These are phyloP conservation scores for Aspergillus phoenicis DNA, from an alignment of 2,329 filamentous ascomycete genomes.

Conservation along the genomic window DNA sequence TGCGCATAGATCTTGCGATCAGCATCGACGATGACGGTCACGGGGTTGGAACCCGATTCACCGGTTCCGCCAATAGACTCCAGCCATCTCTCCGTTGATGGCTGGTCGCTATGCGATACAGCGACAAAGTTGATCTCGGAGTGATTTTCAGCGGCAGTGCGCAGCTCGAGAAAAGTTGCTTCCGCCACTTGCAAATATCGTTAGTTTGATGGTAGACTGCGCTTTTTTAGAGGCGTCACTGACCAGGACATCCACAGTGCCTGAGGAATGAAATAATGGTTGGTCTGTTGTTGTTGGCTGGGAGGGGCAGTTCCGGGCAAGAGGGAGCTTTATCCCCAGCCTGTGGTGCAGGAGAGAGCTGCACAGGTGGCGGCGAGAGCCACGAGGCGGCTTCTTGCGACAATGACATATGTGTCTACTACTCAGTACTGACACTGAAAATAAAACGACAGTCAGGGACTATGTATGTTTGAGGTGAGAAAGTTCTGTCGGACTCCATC, in stretches of 20 bases:
- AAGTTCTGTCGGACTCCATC: too few relatives aligned
- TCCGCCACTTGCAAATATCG: neutral
- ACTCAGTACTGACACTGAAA: too few relatives aligned
- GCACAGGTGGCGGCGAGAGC: neutral
- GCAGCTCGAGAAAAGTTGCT: neutral
- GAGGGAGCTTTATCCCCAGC: neutral
- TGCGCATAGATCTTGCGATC: slow-evolving; percentile 4
- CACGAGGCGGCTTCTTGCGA: slow-evolving; percentile 5
- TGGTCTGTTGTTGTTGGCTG: neutral
- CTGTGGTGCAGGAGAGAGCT: neutral
- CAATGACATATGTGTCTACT: neutral
- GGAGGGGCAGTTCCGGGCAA: neutral
- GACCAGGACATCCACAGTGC: slow-evolving; percentile 12
- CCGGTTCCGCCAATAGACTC: neutral
- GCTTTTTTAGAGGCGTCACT: neutral
- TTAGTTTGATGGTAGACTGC: neutral
- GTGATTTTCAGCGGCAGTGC: neutral
- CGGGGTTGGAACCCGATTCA: neutral
- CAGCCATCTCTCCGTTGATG: neutral
- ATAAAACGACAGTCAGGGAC: neutral
- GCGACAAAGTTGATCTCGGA: neutral
- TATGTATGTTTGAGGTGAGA: neutral
- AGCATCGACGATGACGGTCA: slow-evolving; percentile 3
- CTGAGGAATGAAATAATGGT: slow-evolving; percentile 4
- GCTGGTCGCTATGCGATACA: slow-evolving; percentile 4